Percentiles rank a stretch among this genome's conserved stretches.
phyloP scores from a whole-genome alignment of 2,329 filamentous ascomycete species.

The Leptographium radiaticola region DNA sequence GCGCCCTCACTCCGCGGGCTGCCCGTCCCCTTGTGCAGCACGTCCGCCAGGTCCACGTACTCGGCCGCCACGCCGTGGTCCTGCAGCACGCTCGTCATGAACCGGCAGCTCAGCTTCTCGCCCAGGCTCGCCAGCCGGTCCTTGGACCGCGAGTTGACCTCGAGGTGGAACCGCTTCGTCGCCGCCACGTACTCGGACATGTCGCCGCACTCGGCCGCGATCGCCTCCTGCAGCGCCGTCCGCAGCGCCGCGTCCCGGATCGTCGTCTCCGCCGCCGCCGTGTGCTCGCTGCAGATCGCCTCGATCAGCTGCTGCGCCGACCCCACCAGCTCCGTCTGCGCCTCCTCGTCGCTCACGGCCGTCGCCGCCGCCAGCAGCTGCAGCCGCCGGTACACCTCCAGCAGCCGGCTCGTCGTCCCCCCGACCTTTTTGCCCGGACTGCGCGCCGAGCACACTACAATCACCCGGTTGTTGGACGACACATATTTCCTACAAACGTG shows the following conservation, averaged over 20 bases:
- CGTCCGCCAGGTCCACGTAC: constrained; percentile 71
- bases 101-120: constrained; percentile 88
- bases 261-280: constrained; percentile 53
- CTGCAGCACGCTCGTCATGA: constrained; percentile 74
- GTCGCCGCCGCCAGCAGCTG: constrained; percentile 38
- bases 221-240: constrained; percentile 47
- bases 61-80: constrained; percentile 73
- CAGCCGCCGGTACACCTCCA: constrained; percentile 47
- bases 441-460: constrained; percentile 88
- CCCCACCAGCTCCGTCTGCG: constrained; percentile 39
- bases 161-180: constrained; percentile 53
- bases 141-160: constrained; percentile 66
- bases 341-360: constrained; percentile 30
- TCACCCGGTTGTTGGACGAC: constrained; percentile 51
- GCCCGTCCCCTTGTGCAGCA: constrained; percentile 7
- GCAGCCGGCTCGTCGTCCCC: constrained; percentile 81
- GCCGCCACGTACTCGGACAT: constrained; percentile 61
- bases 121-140: constrained; percentile 89
- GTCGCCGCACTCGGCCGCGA: constrained; percentile 68
- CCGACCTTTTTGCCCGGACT: constrained; percentile 90
- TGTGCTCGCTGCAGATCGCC: constrained; percentile 72
- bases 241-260: constrained; percentile 44
- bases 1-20: neutral
- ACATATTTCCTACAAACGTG: constrained; percentile 8
- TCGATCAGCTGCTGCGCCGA: constrained; percentile 64